Conservation (phyloP, 1,284 basidiomycete species). For the Ganoderma lingzhi region DNA sequence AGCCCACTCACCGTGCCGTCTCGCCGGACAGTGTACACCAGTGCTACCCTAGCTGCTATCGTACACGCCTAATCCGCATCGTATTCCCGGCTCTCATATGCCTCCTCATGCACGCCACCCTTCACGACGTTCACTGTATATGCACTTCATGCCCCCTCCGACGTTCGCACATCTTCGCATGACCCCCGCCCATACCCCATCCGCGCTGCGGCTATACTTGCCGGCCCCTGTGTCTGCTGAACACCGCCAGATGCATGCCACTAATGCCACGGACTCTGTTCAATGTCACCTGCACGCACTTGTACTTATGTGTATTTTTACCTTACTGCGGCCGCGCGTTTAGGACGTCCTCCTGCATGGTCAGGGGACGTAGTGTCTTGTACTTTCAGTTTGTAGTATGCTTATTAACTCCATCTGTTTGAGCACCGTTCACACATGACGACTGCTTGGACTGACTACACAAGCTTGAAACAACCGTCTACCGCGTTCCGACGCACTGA, state of each 20-base stretch:
- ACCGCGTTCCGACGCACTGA: neutral
- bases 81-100: slow-evolving; percentile 26
- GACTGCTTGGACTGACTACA: neutral
- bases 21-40: slow-evolving; percentile 31
- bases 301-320: slow-evolving; percentile 32
- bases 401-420: slow-evolving; percentile 11
- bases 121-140: slow-evolving; percentile 19
- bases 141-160: slow-evolving; percentile 19
- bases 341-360: slow-evolving; percentile 23
- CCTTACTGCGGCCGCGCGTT: slow-evolving; percentile 16
- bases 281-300: slow-evolving; percentile 15
- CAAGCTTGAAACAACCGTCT: neutral
- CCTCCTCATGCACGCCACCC: slow-evolving; percentile 12
- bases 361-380: slow-evolving; percentile 16
- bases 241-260: slow-evolving; percentile 12
- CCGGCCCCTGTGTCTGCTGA: slow-evolving; percentile 1
- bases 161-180: slow-evolving; percentile 14
- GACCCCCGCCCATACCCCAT: slow-evolving; percentile 7
- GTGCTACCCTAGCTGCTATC: slow-evolving; percentile 35
- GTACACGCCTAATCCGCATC: slow-evolving; percentile 30
- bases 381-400: slow-evolving; percentile 25
- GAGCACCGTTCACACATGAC: neutral
- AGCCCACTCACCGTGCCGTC: neutral
- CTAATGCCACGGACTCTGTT: slow-evolving; percentile 23
- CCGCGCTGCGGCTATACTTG: slow-evolving; percentile 1